Conservation (phyloP, 441 rosid genomes). For the Dalechampia spathulata region DNA sequence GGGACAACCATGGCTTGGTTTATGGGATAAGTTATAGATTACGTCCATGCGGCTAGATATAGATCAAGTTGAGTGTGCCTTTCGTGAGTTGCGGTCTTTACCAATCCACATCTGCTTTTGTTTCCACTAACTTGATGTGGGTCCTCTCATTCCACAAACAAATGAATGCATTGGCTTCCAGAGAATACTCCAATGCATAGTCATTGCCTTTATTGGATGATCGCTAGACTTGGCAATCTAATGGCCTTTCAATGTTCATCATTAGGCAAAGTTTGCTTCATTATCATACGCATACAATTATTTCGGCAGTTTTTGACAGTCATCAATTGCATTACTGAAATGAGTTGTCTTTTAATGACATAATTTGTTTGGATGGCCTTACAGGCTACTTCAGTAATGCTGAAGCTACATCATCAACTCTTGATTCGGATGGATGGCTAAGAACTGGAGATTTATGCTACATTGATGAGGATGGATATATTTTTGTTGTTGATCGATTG, state of each 20-base stretch:
- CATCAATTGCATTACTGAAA: too few species aligned
- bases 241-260: background rate
- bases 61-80: background rate
- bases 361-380: background rate
- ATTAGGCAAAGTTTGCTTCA: too few species aligned
- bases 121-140: background rate
- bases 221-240: background rate
- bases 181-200: background rate
- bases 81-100: background rate
- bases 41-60: background rate
- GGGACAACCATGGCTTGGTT: background rate
- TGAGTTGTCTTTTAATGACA: background rate
- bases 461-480: conserved; percentile 82
- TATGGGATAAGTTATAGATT: background rate
- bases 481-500: conserved; percentile 79
- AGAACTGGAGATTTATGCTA: conserved; percentile 92
- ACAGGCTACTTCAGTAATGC: conserved; percentile 77
- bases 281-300: too few species aligned
- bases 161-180: background rate
- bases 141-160: background rate
- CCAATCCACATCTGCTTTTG: background rate
- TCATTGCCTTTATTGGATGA: background rate
- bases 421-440: conserved; percentile 84
- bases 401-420: conserved; percentile 76
- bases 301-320: too few species aligned